Percentiles rank a stretch among this genome's conserved stretches.
These are phyloP conservation scores for Boletellus sp. DNA, from an alignment of 768 basidiomycete species.

Conservation along the genomic window DNA sequence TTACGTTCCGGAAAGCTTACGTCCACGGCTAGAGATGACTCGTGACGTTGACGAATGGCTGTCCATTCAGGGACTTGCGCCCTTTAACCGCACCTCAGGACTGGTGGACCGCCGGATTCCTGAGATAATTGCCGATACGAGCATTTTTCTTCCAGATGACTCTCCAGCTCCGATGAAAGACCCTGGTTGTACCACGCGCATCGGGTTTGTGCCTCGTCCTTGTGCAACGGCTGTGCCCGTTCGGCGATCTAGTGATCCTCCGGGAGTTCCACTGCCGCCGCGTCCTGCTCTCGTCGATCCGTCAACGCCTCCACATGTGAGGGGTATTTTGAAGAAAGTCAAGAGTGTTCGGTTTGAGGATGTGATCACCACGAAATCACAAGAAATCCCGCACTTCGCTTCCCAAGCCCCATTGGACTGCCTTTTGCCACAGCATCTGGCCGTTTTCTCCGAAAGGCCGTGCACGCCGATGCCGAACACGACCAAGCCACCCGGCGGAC, in stretches of 20 bases:
- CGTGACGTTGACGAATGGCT: conserved; percentile 36
- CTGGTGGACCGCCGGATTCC: conserved; percentile 2
- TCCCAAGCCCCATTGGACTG: conserved; percentile 1
- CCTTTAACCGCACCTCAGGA: conserved; percentile 18
- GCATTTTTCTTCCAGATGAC: conserved; percentile 11
- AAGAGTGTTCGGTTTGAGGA: conserved; percentile 40
- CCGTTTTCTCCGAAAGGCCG: conserved; percentile 6
- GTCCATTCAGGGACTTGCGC: conserved; percentile 30
- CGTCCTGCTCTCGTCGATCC: conserved; percentile 23
- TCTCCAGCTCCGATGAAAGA: conserved; percentile 10
- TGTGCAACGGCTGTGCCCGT: conserved; percentile 1
- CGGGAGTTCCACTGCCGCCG: conserved; percentile 17
- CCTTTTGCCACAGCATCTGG: conserved; percentile 6
- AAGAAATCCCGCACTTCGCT: background rate
- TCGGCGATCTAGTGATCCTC: conserved; percentile 13
- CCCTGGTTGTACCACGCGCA: background rate
- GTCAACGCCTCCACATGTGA: conserved; percentile 28
- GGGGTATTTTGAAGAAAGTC: conserved; percentile 38
- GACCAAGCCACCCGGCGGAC: background rate
- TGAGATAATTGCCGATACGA: conserved; percentile 3
- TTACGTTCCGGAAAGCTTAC: conserved; percentile 6
- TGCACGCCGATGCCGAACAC: conserved; percentile 9
- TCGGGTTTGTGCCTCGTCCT: background rate
- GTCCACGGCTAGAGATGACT: background rate
- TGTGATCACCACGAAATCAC: conserved; percentile 1